Percentiles rank a stretch among this genome's conserved stretches.
Evolutionary conservation across 2,329 filamentous ascomycete species (phyloP).

Genomic region (Trichoderma semiorbis): DNA sequence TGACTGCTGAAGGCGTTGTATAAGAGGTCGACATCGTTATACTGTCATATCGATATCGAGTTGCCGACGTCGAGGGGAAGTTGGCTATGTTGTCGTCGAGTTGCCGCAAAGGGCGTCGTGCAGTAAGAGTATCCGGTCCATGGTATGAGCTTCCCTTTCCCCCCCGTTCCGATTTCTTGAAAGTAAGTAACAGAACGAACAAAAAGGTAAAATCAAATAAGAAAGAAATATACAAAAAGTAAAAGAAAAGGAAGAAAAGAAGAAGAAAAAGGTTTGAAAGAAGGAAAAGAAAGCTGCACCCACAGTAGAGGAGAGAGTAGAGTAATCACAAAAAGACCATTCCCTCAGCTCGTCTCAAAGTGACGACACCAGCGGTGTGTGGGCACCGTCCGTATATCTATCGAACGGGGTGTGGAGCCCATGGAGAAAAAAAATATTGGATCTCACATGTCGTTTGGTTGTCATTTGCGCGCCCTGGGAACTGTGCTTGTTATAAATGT

Average conservation of each 20-base stretch:
- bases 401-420: background rate
- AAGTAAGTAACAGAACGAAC: background rate
- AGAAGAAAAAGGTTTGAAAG: background rate
- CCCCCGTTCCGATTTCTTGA: background rate
- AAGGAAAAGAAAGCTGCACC: background rate
- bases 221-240: background rate
- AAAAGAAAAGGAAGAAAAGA: background rate
- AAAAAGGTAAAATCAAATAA: background rate
- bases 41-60: background rate
- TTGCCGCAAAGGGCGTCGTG: background rate
- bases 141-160: background rate
- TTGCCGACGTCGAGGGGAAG: background rate
- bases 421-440: background rate
- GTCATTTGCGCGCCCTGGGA: background rate
- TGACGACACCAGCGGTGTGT: background rate
- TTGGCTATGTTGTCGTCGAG: background rate
- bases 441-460: background rate
- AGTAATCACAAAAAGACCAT: background rate
- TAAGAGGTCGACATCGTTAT: background rate
- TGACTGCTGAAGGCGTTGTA: background rate
- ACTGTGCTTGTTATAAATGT: background rate
- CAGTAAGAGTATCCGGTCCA: background rate
- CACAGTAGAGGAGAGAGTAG: background rate
- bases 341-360: background rate
- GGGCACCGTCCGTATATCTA: background rate